Evolutionary conservation across 2,329 filamentous ascomycete species (phyloP).

Genomic region (Coccinonectria pachysandricola): DNA sequence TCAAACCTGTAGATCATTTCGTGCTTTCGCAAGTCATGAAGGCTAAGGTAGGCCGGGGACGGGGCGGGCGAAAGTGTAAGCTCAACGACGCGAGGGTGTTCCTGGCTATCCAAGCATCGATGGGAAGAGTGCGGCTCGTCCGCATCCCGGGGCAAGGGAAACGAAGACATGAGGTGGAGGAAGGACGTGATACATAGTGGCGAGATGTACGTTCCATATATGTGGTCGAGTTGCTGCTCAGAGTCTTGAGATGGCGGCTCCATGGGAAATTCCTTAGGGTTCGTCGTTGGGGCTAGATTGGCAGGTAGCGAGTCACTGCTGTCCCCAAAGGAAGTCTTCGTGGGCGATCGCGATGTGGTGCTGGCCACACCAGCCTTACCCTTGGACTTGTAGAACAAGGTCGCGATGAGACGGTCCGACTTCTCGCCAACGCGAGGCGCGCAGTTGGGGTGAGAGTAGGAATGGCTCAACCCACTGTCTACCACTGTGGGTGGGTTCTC

Average conservation of each 20-base stretch:
- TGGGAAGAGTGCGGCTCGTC: slow-evolving; percentile 49
- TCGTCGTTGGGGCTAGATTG: slow-evolving; percentile 49
- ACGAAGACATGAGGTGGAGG: slow-evolving; percentile 54
- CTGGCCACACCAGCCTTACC: slow-evolving; percentile 18
- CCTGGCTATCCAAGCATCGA: slow-evolving; percentile 51
- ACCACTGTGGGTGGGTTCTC: slow-evolving; percentile 49
- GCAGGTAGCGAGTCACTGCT: slow-evolving; percentile 31
- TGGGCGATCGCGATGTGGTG: slow-evolving; percentile 23
- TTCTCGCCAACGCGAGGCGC: slow-evolving; percentile 38
- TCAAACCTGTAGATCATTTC: slow-evolving; percentile 78
- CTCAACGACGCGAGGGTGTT: slow-evolving; percentile 55
- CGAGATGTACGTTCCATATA: slow-evolving; percentile 56
- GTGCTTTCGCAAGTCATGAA: slow-evolving; percentile 65
- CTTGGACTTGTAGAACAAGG: slow-evolving; percentile 50
- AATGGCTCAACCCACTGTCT: slow-evolving; percentile 52
- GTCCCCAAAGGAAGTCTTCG: slow-evolving; percentile 18
- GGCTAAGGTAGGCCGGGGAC: slow-evolving; percentile 50
- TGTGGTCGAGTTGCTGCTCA: slow-evolving; percentile 51
- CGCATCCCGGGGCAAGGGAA: slow-evolving; percentile 43
- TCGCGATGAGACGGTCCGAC: slow-evolving; percentile 47
- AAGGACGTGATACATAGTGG: slow-evolving; percentile 56
- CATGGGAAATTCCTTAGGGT: slow-evolving; percentile 48
- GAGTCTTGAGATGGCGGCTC: slow-evolving; percentile 45
- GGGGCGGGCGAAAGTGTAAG: slow-evolving; percentile 52
- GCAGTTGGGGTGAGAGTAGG: slow-evolving; percentile 54